These are phyloP conservation scores for Globisporangium iwayamae DNA, from an alignment of 352 stramenopile genomes.

Conservation along the genomic window DNA sequence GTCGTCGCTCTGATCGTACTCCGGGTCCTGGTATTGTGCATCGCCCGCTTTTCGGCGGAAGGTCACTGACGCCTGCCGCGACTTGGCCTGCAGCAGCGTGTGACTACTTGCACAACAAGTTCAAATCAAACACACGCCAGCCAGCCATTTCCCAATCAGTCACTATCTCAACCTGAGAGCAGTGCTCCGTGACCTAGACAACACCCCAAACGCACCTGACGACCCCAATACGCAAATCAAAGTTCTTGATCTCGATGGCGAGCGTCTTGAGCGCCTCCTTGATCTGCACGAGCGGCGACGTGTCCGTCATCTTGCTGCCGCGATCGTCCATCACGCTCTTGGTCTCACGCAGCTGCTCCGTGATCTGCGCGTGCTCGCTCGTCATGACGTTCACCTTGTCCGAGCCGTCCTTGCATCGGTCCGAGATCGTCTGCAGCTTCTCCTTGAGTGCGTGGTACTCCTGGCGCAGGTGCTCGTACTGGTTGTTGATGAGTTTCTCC, in stretches of 20 bases:
- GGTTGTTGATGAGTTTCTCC: conserved; percentile 80
- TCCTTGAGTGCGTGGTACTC: conserved; percentile 69
- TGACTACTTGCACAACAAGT: conserved; percentile 25
- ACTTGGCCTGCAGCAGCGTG: conserved; percentile 73
- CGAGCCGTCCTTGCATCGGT: conserved; percentile 60
- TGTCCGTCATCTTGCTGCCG: conserved; percentile 85
- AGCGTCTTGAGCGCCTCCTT: conserved; percentile 82
- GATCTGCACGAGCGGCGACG: conserved; percentile 79
- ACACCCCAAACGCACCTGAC: conserved; percentile 31
- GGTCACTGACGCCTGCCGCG: conserved; percentile 44
- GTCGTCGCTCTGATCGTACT: conserved; percentile 80
- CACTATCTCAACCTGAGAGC: neutral
- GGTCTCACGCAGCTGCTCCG: conserved; percentile 70
- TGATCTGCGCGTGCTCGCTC: conserved; percentile 64
- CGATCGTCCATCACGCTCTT: conserved; percentile 79
- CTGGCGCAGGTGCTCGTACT: conserved; percentile 66
- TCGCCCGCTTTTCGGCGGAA: conserved; percentile 37
- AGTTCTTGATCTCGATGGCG: conserved; percentile 71
- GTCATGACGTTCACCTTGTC: conserved; percentile 79
- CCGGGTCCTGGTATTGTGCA: conserved; percentile 56
- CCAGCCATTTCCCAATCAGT: neutral
- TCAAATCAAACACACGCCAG: neutral
- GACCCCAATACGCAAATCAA: conserved; percentile 79
- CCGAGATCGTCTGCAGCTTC: conserved; percentile 51
- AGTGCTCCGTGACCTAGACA: neutral